Conservation (phyloP, 306 rosid genomes). For the Fagus crenata region DNA sequence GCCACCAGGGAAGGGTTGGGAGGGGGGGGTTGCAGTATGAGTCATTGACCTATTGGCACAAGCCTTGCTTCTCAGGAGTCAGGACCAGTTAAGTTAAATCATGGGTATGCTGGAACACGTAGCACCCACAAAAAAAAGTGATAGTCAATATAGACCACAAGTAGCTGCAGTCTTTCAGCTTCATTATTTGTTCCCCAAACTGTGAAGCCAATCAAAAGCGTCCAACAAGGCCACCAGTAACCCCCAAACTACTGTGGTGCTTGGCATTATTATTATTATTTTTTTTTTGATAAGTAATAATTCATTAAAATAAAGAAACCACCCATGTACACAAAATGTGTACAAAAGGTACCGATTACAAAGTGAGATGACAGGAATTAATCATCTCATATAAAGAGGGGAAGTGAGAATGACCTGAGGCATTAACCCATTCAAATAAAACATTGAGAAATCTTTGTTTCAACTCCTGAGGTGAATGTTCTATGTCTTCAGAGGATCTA, state of each 20-base stretch:
- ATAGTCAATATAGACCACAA: constrained; percentile 20
- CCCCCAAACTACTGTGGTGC: constrained; percentile 16
- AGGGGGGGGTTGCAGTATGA: neutral
- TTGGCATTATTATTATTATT: neutral
- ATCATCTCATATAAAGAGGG: too few relatives aligned
- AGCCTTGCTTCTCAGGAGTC: neutral
- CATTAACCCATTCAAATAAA: too few relatives aligned
- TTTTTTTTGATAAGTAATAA: too few relatives aligned
- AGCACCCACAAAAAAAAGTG: neutral
- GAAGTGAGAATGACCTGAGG: too few relatives aligned
- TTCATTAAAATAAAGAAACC: too few relatives aligned
- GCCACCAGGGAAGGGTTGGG: neutral
- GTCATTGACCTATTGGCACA: too few relatives aligned
- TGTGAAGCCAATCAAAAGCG: neutral
- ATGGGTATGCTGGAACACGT: neutral
- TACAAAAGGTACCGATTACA: too few relatives aligned
- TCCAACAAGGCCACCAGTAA: neutral
- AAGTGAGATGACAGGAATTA: too few relatives aligned
- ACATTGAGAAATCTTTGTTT: too few relatives aligned
- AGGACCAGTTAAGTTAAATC: neutral
- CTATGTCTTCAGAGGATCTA: too few relatives aligned
- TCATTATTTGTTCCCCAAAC: neutral
- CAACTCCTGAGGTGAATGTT: too few relatives aligned
- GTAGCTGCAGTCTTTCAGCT: neutral
- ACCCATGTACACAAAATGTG: too few relatives aligned